Conservation (phyloP, 1,284 basidiomycete species). For the Ceratobasidium sp. region DNA sequence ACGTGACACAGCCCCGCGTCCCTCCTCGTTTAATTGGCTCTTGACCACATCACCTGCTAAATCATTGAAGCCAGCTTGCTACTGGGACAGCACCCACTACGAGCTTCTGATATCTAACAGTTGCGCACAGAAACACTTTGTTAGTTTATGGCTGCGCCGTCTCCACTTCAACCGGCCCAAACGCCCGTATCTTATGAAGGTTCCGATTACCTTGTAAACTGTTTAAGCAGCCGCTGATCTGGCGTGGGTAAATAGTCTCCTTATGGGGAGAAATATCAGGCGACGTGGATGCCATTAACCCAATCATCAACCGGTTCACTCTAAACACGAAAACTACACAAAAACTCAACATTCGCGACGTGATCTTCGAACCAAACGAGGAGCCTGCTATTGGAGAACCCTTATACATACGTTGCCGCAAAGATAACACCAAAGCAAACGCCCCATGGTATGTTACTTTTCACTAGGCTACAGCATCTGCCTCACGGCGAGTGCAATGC, state of each 20-base stretch:
- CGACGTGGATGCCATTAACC: conserved; percentile 23
- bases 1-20: not conserved
- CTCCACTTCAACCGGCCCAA: not conserved
- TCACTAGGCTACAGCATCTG: too few species aligned
- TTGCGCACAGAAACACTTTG: not conserved
- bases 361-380: conserved; percentile 35
- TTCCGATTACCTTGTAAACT: not conserved
- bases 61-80: too few species aligned
- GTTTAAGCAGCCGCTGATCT: not conserved
- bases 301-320: conserved; percentile 33
- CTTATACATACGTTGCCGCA: conserved; percentile 23
- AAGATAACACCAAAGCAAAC: conserved; percentile 17
- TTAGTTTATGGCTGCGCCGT: conserved; percentile 1
- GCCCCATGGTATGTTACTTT: conserved; percentile 1
- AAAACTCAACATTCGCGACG: conserved; percentile 32
- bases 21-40: not conserved
- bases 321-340: conserved; percentile 30
- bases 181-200: conserved; percentile 32
- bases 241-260: conserved; percentile 8
- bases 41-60: not conserved
- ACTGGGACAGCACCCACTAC: not conserved
- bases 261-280: conserved; percentile 33
- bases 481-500: not conserved
- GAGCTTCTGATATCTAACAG: not conserved
- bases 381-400: conserved; percentile 22